Evolutionary conservation across 2,329 filamentous ascomycete genomes (phyloP).

Genomic region (Colletotrichum nymphaeae): DNA sequence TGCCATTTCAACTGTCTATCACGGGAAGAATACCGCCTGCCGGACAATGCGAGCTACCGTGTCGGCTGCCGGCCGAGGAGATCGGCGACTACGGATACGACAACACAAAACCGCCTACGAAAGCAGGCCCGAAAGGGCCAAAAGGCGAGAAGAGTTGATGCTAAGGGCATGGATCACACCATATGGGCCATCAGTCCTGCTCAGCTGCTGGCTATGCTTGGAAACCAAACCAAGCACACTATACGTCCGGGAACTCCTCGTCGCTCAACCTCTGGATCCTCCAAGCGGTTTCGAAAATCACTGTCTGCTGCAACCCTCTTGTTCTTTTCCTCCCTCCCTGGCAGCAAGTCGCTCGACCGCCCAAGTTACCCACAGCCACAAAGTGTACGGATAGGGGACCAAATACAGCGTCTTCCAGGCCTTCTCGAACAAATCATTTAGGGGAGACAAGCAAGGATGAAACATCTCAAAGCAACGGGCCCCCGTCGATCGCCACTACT

Average conservation of each 20-base stretch:
- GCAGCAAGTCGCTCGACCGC: background rate
- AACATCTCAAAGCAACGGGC: slow-evolving; percentile 15
- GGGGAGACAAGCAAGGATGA: slow-evolving; percentile 16
- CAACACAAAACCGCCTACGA: background rate
- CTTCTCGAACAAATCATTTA: slow-evolving; percentile 33
- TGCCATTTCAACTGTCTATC: background rate
- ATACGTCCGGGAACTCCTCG: background rate
- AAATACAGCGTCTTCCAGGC: slow-evolving; percentile 3
- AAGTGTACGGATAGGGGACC: background rate
- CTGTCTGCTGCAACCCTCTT: slow-evolving; percentile 17
- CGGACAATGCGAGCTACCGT: background rate
- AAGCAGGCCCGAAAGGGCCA: background rate
- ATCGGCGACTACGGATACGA: background rate
- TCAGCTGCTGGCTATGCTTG: slow-evolving; percentile 5
- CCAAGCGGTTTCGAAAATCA: slow-evolving; percentile 6
- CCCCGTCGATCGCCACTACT: slow-evolving; percentile 12
- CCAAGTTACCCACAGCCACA: background rate
- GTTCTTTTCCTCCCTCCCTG: slow-evolving; percentile 10
- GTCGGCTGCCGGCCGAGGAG: background rate
- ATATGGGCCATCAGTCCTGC: background rate
- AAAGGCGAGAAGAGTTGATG: slow-evolving; percentile 8
- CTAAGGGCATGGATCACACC: slow-evolving; percentile 14
- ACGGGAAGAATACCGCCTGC: background rate
- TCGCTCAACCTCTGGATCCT: background rate
- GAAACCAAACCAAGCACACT: slow-evolving; percentile 27